These are phyloP conservation scores for Iodosphaeria phyllophila DNA, from an alignment of 2,329 filamentous ascomycete species.

Conservation along the genomic window DNA sequence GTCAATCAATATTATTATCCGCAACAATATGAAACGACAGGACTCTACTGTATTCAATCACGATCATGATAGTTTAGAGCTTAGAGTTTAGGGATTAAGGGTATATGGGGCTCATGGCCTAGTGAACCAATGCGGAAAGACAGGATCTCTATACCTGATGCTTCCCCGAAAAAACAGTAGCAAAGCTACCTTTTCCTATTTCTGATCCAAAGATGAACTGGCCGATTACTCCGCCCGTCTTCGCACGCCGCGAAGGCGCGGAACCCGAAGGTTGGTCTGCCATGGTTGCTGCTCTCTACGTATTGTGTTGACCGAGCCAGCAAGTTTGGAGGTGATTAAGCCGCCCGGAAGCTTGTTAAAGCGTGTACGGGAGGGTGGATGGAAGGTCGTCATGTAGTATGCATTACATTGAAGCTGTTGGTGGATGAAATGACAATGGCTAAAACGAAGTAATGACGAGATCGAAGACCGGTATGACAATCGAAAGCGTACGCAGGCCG, in stretches of 20 bases:
- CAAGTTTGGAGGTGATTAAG: slow-evolving; percentile 11
- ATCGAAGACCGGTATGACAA: no score
- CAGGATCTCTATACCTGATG: slow-evolving; percentile 43
- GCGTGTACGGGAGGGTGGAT: slow-evolving; percentile 10
- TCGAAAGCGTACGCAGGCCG: no score
- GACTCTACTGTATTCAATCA: no score
- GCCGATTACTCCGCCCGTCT: slow-evolving; percentile 33
- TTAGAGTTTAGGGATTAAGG: no score
- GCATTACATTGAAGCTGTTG: slow-evolving; percentile 1
- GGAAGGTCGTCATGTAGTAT: slow-evolving; percentile 9
- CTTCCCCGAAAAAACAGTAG: slow-evolving; percentile 76
- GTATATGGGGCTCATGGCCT: no score
- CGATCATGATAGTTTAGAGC: slow-evolving; percentile 3
- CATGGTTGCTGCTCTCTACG: slow-evolving; percentile 17
- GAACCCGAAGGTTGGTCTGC: slow-evolving; percentile 10
- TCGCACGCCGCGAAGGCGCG: slow-evolving; percentile 16
- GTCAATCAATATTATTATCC: slow-evolving; percentile 1
- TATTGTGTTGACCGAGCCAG: slow-evolving; percentile 13
- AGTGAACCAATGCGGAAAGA: slow-evolving; percentile 2
- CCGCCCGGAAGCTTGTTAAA: slow-evolving; percentile 15
- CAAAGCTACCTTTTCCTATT: slow-evolving; percentile 96
- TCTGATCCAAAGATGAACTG: slow-evolving; percentile 70
- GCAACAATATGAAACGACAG: no score
- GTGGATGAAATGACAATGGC: slow-evolving; percentile 1
- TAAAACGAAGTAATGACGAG: no score